Evolutionary conservation across 331 rosid species (phyloP), one percentile per base, ranked within the genome.

Genomic region (Telfairia occidentalis): DNA sequence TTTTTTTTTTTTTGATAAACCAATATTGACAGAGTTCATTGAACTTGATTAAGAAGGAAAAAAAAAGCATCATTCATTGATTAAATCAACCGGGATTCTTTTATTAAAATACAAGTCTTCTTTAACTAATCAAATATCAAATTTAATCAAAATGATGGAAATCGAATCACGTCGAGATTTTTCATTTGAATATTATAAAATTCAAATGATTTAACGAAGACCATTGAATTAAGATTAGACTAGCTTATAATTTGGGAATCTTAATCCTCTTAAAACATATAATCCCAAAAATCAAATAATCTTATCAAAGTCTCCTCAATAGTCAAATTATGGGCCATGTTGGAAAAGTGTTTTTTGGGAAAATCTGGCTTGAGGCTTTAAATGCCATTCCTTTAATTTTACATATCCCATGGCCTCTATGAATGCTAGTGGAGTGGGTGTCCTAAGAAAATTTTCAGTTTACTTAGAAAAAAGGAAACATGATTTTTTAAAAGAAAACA

Each of bases 241-340:
- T 18, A 58, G 9, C 38, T 58, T 28, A 28, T 58, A 30, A 29
- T 60, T 42, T 0, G 50, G 38, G 50, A 65, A 65, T 65, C 29
- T 9, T 38, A 65, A 38, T 38, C 50, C 1, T 35, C 49, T 64
- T n/a, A 64, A 64, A 18, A 35, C 24, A 35, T n/a, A n/a, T 64
- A 12, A 64, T 65, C 38, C 32, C n/a, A 38, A 65, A 38, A 65
- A 65, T 65, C 73, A 38, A 58, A 11, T 58, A 58, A 58, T 28
- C 21, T 58, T 13, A 58, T 58, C 65, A 58, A 65, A n/a, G 73
- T 65, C 73, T 19, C 30, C 43, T 65, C 73, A 65, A 65, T 19
- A 13, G 50, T 65, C 73, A 65, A 38, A 65, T 65, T 65, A 35
- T 37, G 30, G 73, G 49, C 29, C 32, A 67, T 67, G 50, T 12